phyloP scores from a whole-genome alignment of 2,329 filamentous ascomycete species.

The Zarea fungicola region DNA sequence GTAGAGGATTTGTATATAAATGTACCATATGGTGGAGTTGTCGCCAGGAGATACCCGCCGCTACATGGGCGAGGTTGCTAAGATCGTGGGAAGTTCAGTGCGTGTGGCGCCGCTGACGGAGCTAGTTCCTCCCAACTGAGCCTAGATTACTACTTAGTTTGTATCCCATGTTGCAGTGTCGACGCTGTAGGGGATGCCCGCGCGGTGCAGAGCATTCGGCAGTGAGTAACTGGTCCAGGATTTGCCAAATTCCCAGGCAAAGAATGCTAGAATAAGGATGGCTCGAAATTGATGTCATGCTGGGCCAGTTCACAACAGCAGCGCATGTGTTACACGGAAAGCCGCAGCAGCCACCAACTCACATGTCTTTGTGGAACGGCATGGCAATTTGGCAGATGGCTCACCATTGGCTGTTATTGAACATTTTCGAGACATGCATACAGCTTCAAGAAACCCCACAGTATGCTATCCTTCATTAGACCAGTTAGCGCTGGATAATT shows the following conservation, averaged over 20 bases:
- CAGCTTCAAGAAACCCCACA: too few relatives aligned
- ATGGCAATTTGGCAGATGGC: too few relatives aligned
- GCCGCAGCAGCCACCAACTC: background rate
- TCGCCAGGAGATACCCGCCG: background rate
- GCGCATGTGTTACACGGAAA: background rate
- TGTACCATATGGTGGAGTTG: background rate
- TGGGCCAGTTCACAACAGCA: too few relatives aligned
- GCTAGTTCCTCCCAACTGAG: conserved; percentile 2
- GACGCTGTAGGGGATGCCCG: background rate
- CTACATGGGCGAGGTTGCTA: background rate
- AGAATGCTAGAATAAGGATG: too few relatives aligned
- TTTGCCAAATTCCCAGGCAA: too few relatives aligned
- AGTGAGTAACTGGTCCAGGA: too few relatives aligned
- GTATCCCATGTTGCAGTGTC: background rate
- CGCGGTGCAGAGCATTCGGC: background rate
- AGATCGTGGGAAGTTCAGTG: background rate
- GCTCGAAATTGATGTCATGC: too few relatives aligned
- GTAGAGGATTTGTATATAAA: background rate
- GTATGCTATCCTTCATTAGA: too few relatives aligned
- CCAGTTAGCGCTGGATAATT: too few relatives aligned
- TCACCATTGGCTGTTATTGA: too few relatives aligned
- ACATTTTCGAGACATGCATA: too few relatives aligned
- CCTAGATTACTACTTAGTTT: background rate
- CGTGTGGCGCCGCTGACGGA: background rate
- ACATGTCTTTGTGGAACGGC: background rate